Percentiles rank a stretch among this genome's conserved stretches.
These are phyloP conservation scores for Scheffersomyces segobiensis DNA, from an alignment of 1,139 yeast genomes.

Conservation along the genomic window DNA sequence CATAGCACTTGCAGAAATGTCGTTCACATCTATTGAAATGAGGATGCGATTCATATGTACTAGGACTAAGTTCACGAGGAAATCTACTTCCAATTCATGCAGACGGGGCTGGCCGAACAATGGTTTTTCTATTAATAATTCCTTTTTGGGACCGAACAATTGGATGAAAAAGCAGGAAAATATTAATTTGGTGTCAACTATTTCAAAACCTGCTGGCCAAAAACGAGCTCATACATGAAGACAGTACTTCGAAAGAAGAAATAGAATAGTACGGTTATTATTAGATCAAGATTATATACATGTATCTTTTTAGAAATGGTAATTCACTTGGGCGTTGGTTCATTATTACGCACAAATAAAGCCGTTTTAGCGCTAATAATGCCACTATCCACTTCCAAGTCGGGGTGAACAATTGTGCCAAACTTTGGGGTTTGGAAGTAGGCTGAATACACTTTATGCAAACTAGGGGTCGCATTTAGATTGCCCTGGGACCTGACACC, in stretches of 20 bases:
- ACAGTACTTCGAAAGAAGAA: too few relatives aligned
- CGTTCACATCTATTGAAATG: neutral
- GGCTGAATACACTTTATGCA: neutral
- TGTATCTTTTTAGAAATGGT: neutral
- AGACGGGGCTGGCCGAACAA: neutral
- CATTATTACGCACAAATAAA: neutral
- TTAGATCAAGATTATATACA: neutral
- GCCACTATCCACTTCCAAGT: neutral
- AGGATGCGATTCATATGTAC: neutral
- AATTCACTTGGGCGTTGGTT: neutral
- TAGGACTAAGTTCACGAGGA: neutral
- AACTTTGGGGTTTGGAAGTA: neutral
- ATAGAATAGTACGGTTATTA: too few relatives aligned
- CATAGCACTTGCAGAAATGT: neutral
- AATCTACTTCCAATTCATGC: neutral
- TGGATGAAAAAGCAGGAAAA: neutral
- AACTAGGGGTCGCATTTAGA: neutral
- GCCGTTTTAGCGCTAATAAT: neutral
- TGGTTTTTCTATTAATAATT: neutral
- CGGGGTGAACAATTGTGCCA: neutral
- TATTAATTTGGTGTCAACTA: neutral
- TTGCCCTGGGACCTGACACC: neutral
- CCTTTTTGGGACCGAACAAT: neutral
- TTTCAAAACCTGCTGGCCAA: neutral
- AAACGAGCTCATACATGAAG: neutral